Evolutionary conservation across 306 rosid species (phyloP), one percentile per base, ranked within the genome.

Genomic region (Potentilla sterilis): DNA sequence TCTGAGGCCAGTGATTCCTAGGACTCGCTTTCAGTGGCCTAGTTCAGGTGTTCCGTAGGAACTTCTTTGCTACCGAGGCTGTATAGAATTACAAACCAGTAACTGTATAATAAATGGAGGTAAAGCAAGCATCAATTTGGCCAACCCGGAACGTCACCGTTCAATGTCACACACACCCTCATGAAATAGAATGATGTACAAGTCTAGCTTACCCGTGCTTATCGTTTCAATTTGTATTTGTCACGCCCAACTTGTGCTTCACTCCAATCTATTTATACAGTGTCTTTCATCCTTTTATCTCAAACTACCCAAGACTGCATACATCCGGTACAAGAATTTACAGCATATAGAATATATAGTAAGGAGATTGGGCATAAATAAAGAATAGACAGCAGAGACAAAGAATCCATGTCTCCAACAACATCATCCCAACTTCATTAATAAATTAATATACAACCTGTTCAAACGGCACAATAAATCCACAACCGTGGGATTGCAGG

Each of bases 51-150:
- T 34, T 34, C 67, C 2, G 41, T 34, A 62, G 42, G 9, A 34
- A 62, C 9, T 6, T 9, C 11, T 62, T 14, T 32, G n/a, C 67
- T 61, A 28, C 40, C 67, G 67, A 6, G 0, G 67, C 16, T 7
- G 38, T 32, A 28, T 61, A 6, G n/a, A 32, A 61, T 32, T 2
- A 59, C 9, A 28, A 55, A 32, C 5, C 32, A 2, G 0, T n/a
- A 55, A 21, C 3, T 54, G n/a, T 7, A 61, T 14, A 13, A 58
- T 12, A 58, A 58, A 14, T 13, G 12, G 67, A 9, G 18, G 21
- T 28, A 6, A 44, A 74, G 77, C 77, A 44, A 74, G 77, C 77
- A 43, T 74, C 77, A 32, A 59, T 10, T 44, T 44, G 69, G 69
- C 46, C 46, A 34, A 61, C 18, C 46, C 70, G 46, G 15, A 28